Evolutionary conservation across 345 rosid species (phyloP), one percentile per base, ranked within the genome.

Genomic region (Aurinia saxatilis): DNA sequence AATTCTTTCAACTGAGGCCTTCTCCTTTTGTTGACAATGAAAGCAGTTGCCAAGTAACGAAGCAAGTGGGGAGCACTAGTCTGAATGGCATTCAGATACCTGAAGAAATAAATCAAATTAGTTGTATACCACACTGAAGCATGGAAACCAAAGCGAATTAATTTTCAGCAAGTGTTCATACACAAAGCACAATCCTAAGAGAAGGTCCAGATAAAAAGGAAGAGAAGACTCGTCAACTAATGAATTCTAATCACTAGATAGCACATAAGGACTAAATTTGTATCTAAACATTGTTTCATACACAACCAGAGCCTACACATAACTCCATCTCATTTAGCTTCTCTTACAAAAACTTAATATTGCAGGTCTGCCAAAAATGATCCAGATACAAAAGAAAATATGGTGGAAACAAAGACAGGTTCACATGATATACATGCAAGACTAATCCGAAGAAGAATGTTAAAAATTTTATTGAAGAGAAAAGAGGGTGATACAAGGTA

Each of bases 1-100:
- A 95, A 95, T 15, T 90, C 98, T 73, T 95, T 95, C 66, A 95
- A 67, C 21, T 90, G 99, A 60, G 95, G 87, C 41, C 99, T 76
- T 74, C 95, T 88, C 76, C 98, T 86, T 67, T 90, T 95, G 84
- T 90, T 95, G 70, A 95, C 95, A 77, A 95, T 75, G 72, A 95
- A 95, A 54, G 99, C 99, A 72, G 98, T 83, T 17, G 99, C 96
- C 14, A 95, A 79, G 78, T 90, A 95, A 29, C 99, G 91, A 49
- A 95, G 63, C 64, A 95, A 95, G 78, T 95, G 98, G 16, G 99
- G 98, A 56, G 99, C 89, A 79, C 78, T 90, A 60, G 98, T 88
- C 73, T 95, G 99, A 21, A 95, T 95, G 70, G 96, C 92, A 79
- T 91, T 90, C 37, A 95, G 82, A 75, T 95, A 90, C 79, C 99